phyloP scores from a whole-genome alignment of 768 basidiomycete genomes.

The Mycena polygramma region DNA sequence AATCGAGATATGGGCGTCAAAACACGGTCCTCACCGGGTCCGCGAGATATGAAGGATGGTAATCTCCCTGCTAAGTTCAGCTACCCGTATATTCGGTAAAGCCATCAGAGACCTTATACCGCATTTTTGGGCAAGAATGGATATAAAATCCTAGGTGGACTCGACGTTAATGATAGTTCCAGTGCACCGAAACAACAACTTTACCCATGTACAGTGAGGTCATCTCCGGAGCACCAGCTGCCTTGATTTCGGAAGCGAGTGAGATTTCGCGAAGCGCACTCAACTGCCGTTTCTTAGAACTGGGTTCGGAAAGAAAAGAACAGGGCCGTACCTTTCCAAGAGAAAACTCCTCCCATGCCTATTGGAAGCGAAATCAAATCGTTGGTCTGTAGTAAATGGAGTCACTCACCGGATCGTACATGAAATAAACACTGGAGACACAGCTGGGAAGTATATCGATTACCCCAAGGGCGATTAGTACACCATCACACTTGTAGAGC shows the following conservation, averaged over 20 bases:
- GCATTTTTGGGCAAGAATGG: constrained; percentile 93
- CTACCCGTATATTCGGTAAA: too few species aligned
- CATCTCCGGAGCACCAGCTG: constrained; percentile 75
- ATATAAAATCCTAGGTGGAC: constrained; percentile 85
- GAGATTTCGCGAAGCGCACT: constrained; percentile 88
- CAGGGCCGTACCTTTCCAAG: constrained; percentile 76
- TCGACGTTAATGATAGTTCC: not conserved
- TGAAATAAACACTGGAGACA: constrained; percentile 89
- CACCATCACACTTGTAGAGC: constrained; percentile 84
- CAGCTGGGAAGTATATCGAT: constrained; percentile 91
- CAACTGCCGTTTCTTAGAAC: constrained; percentile 58
- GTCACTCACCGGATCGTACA: constrained; percentile 68
- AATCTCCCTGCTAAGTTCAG: constrained; percentile 67
- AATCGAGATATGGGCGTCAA: not conserved
- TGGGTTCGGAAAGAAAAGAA: not conserved
- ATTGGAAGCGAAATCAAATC: constrained; percentile 27
- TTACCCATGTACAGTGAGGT: constrained; percentile 89
- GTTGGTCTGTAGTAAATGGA: too few species aligned
- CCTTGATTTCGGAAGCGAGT: constrained; percentile 80
- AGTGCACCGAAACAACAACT: constrained; percentile 32
- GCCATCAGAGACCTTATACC: constrained; percentile 71
- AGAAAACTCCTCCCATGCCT: constrained; percentile 74
- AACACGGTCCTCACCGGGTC: constrained; percentile 74
- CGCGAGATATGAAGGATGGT: constrained; percentile 85
- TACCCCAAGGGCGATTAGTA: constrained; percentile 88